phyloP scores from a whole-genome alignment of 2,329 filamentous ascomycete species.

The Graphilbum fragrans region DNA sequence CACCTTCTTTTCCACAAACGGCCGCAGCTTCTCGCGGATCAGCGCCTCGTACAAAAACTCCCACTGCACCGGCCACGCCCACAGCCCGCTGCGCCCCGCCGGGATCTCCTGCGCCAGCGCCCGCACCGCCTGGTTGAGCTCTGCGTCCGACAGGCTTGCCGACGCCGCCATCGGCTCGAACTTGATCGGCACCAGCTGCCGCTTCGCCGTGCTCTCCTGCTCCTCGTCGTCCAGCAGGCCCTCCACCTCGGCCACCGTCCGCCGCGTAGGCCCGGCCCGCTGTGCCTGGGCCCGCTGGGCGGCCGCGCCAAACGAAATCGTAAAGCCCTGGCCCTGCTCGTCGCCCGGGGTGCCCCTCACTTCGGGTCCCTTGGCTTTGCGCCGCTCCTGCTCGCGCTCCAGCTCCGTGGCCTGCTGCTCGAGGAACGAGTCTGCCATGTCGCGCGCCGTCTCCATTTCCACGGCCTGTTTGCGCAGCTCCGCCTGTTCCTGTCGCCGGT shows the following conservation, averaged over 20 bases:
- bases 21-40: constrained; percentile 74
- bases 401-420: constrained; percentile 73
- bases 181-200: constrained; percentile 70
- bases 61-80: constrained; percentile 91
- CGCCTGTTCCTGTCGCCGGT: constrained; percentile 65
- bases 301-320: constrained; percentile 81
- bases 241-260: constrained; percentile 88
- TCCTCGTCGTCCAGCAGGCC: constrained; percentile 92
- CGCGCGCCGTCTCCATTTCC: constrained; percentile 65
- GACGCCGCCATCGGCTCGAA: constrained; percentile 60
- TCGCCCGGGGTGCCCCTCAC: background rate
- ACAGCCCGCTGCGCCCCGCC: constrained; percentile 71
- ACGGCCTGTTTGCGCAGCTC: constrained; percentile 59
- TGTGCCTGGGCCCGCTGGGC: constrained; percentile 59
- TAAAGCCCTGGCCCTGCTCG: constrained; percentile 57
- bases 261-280: constrained; percentile 45
- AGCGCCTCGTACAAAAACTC: constrained; percentile 73
- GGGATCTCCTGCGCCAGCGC: constrained; percentile 85
- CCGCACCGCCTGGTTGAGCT: constrained; percentile 69
- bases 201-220: constrained; percentile 52
- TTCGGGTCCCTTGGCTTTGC: background rate
- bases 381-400: constrained; percentile 29
- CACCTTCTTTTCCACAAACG: constrained; percentile 97
- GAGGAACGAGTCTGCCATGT: constrained; percentile 84
- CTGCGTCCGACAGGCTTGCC: constrained; percentile 68